Percentiles rank a stretch among this genome's conserved stretches.
These are phyloP conservation scores for Wickerhamomyces alni DNA, from an alignment of 805 yeast species.

Conservation along the genomic window DNA sequence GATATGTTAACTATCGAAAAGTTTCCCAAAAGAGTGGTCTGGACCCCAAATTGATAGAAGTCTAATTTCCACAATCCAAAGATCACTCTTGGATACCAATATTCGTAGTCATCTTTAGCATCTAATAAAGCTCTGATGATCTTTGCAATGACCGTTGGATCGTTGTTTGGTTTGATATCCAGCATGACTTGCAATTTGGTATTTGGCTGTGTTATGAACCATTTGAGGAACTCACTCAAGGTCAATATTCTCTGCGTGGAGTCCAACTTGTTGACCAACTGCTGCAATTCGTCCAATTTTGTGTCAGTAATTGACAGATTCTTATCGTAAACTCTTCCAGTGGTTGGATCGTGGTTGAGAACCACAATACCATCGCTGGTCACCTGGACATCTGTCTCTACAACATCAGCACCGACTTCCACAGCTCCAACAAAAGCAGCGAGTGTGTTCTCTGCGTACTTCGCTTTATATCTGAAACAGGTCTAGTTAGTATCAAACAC, in stretches of 20 bases:
- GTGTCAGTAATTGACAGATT: conserved; percentile 32
- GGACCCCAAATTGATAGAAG: conserved; percentile 37
- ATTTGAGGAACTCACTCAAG: conserved; percentile 31
- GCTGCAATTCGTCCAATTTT: conserved; percentile 28
- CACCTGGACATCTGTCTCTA: conserved; percentile 40
- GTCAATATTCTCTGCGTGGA: conserved; percentile 35
- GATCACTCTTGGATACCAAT: conserved; percentile 40
- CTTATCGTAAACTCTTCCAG: conserved; percentile 43
- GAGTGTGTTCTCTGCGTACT: conserved; percentile 41
- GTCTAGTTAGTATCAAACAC: background rate
- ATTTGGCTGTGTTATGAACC: conserved; percentile 25
- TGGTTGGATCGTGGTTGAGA: conserved; percentile 45
- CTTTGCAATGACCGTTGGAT: conserved; percentile 35
- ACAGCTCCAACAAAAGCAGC: conserved; percentile 41
- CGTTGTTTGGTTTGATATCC: conserved; percentile 45
- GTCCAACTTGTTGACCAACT: conserved; percentile 28
- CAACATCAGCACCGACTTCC: conserved; percentile 13
- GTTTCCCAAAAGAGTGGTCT: conserved; percentile 30
- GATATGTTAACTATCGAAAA: conserved; percentile 31
- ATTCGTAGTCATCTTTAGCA: conserved; percentile 32
- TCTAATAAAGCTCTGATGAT: conserved; percentile 30
- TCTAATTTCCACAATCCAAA: conserved; percentile 50
- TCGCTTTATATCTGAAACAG: conserved; percentile 24
- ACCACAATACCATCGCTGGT: conserved; percentile 48
- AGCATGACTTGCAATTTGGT: conserved; percentile 32